These are phyloP conservation scores for Rhododendron griersonianum DNA, from an alignment of 148 eudicot species.

Conservation along the genomic window DNA sequence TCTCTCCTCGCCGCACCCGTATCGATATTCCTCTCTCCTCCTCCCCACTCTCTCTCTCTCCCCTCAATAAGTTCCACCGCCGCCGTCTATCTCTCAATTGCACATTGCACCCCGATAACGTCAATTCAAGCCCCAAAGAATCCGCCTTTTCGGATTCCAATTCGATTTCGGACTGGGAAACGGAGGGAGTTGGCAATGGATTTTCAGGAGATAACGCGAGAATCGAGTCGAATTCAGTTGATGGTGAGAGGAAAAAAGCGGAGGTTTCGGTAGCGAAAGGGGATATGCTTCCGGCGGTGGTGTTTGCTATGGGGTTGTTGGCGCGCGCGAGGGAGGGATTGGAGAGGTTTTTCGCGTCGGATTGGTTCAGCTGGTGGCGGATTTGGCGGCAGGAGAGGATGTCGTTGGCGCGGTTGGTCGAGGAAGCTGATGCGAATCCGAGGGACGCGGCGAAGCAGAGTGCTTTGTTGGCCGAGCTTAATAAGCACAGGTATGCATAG, in stretches of 20 bases:
- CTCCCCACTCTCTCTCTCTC: not conserved
- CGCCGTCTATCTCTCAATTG: constrained; percentile 17
- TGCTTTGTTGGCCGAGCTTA: constrained; percentile 76
- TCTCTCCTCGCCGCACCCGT: not conserved
- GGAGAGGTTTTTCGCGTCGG: constrained; percentile 48
- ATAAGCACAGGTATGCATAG: constrained; percentile 74
- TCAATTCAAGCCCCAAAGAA: constrained; percentile 18
- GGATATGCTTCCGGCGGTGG: constrained; percentile 44
- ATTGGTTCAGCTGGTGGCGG: constrained; percentile 80
- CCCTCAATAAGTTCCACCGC: constrained; percentile 15
- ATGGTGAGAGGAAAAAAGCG: not conserved
- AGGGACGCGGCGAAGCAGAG: constrained; percentile 66
- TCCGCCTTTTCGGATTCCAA: constrained; percentile 10
- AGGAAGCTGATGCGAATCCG: constrained; percentile 81
- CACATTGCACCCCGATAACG: constrained; percentile 32
- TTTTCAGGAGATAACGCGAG: not conserved
- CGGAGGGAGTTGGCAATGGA: not conserved
- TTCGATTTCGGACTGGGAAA: constrained; percentile 10
- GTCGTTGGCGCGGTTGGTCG: constrained; percentile 44
- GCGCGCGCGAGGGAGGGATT: constrained; percentile 32
- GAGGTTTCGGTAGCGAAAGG: constrained; percentile 9
- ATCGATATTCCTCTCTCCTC: not conserved
- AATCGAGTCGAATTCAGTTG: constrained; percentile 4
- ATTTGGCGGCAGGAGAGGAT: constrained; percentile 67
- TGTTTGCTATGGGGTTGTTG: constrained; percentile 62